Percentiles rank a stretch among this genome's conserved stretches.
Conservation (phyloP, 2,329 filamentous ascomycete species). For the Fusarium sterilihyphosum region DNA sequence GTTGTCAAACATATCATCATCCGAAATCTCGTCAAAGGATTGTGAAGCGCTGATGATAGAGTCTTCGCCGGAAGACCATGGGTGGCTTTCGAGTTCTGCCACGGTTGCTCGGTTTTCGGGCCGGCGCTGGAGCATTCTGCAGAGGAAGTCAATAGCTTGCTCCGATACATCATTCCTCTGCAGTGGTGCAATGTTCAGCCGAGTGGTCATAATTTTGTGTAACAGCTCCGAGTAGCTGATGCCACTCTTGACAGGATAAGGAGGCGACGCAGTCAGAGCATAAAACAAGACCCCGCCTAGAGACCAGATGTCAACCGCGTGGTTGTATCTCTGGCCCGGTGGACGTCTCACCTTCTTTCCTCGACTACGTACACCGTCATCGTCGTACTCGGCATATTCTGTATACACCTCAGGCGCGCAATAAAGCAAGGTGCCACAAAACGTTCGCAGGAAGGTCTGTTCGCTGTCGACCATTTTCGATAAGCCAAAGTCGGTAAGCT, state of each 20-base stretch:
- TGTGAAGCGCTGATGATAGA: constrained; percentile 51
- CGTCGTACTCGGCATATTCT: constrained; percentile 74
- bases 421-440: constrained; percentile 94
- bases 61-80: constrained; percentile 70
- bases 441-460: constrained; percentile 93
- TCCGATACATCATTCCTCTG: constrained; percentile 67
- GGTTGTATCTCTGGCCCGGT: constrained; percentile 77
- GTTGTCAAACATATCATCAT: constrained; percentile 66
- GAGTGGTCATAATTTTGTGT: constrained; percentile 83
- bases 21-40: constrained; percentile 69
- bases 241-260: constrained; percentile 81
- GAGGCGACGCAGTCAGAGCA: constrained; percentile 79
- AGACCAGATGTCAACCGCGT: constrained; percentile 96
- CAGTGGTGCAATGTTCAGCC: constrained; percentile 74
- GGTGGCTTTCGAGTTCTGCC: constrained; percentile 72
- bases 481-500: constrained; percentile 94
- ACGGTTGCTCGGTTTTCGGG: constrained; percentile 82
- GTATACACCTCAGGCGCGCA: constrained; percentile 97
- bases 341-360: constrained; percentile 71
- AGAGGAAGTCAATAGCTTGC: constrained; percentile 77
- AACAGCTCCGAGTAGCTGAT: constrained; percentile 83
- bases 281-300: constrained; percentile 92
- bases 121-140: constrained; percentile 82
- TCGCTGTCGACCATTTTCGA: constrained; percentile 93
- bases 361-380: constrained; percentile 70